Evolutionary conservation across 2,329 filamentous ascomycete genomes (phyloP).

Genomic region (Arthroderma sp.): DNA sequence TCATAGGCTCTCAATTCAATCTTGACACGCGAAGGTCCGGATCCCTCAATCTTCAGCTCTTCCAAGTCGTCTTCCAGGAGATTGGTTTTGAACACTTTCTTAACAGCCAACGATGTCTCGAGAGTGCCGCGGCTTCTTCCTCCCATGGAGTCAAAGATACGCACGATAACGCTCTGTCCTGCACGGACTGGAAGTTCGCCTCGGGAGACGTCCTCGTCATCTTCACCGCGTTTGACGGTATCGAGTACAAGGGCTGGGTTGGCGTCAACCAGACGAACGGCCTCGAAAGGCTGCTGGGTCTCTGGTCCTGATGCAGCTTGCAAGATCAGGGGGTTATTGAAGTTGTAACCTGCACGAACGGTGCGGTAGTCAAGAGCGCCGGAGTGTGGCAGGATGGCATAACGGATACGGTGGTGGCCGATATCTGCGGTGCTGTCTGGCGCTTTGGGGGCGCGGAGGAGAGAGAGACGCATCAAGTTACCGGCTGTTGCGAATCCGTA

Average conservation of each 20-base stretch:
- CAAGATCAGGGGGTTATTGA: constrained; percentile 68
- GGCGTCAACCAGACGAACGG: constrained; percentile 56
- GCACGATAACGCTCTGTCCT: constrained; percentile 67
- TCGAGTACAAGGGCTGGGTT: constrained; percentile 65
- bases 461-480: constrained; percentile 75
- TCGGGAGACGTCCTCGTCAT: constrained; percentile 56
- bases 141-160: constrained; percentile 80
- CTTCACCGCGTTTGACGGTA: constrained; percentile 83
- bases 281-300: constrained; percentile 29
- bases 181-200: constrained; percentile 52
- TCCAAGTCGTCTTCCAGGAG: constrained; percentile 77
- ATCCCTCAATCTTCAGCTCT: constrained; percentile 43
- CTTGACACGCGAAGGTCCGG: constrained; percentile 36
- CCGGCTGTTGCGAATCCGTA: constrained; percentile 89
- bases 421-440: constrained; percentile 91
- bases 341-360: constrained; percentile 72
- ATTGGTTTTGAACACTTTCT: constrained; percentile 71
- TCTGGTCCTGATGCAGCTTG: constrained; percentile 29
- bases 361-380: constrained; percentile 61
- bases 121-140: constrained; percentile 65
- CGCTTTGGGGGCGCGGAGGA: constrained; percentile 79
- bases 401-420: constrained; percentile 75
- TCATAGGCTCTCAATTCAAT: constrained; percentile 69
- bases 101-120: constrained; percentile 55
- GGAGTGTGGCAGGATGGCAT: constrained; percentile 77